Conservation (phyloP, 345 rosid genomes). For the Heritiera fomes region DNA sequence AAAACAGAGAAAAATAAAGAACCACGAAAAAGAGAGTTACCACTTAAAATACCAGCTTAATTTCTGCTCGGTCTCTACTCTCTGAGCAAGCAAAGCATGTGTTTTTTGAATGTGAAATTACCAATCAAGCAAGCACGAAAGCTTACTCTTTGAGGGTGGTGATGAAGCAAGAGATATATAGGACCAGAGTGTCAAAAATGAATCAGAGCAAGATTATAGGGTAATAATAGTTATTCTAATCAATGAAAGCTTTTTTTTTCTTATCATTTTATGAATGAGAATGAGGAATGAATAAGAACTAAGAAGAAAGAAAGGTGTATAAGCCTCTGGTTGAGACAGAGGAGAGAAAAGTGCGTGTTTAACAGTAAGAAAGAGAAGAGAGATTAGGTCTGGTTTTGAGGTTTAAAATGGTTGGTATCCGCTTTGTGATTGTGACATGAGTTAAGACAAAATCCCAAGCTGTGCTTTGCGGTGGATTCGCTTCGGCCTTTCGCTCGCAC, state of each 20-base stretch:
- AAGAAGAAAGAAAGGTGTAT: too few species aligned
- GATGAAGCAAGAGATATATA: background rate
- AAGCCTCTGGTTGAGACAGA: background rate
- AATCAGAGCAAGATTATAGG: background rate
- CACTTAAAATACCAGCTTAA: background rate
- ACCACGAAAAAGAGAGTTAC: background rate
- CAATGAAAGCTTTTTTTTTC: background rate
- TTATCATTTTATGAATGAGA: too few species aligned
- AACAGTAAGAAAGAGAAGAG: background rate
- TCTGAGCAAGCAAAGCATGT: background rate
- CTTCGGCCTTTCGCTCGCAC: too few species aligned
- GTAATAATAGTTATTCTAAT: background rate
- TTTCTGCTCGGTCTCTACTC: background rate
- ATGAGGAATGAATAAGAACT: too few species aligned
- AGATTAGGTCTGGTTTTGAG: background rate
- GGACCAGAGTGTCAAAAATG: background rate
- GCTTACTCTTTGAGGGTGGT: background rate
- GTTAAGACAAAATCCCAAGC: slow-evolving; percentile 14
- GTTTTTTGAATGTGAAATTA: too few species aligned
- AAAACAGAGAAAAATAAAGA: background rate
- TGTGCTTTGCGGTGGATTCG: too few species aligned
- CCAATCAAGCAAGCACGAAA: background rate
- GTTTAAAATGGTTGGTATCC: background rate
- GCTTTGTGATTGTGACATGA: background rate
- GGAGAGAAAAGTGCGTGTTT: background rate